Evolutionary conservation across 768 basidiomycete species (phyloP).

Genomic region (Pulveroboletus ravenelii): DNA sequence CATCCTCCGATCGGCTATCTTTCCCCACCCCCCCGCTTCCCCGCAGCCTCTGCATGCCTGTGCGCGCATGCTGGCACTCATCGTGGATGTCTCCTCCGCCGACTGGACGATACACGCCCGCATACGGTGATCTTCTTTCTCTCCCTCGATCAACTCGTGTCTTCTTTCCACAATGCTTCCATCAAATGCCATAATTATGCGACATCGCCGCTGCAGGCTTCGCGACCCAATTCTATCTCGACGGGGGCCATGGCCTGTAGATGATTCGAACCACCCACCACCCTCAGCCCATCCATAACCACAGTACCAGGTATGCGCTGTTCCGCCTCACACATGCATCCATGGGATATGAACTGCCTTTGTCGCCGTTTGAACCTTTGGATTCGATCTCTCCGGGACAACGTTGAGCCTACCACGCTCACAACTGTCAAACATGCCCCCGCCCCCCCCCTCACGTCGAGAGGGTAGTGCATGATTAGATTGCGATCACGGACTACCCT

Average conservation of each 20-base stretch:
- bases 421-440: background rate
- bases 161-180: conserved; percentile 24
- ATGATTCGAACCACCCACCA: conserved; percentile 3
- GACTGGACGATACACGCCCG: conserved; percentile 6
- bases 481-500: background rate
- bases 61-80: background rate
- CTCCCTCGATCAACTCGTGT: conserved; percentile 11
- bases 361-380: conserved; percentile 2
- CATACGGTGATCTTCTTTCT: conserved; percentile 4
- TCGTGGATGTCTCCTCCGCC: conserved; percentile 2
- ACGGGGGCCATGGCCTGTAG: conserved; percentile 9
- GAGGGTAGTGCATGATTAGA: background rate
- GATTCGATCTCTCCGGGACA: background rate
- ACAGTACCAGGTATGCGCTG: background rate
- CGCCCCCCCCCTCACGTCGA: background rate
- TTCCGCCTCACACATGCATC: background rate
- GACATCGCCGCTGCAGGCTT: conserved; percentile 14
- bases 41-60: conserved; percentile 9
- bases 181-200: conserved; percentile 17
- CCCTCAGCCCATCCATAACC: conserved; percentile 1
- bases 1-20: conserved; percentile 4
- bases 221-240: conserved; percentile 4
- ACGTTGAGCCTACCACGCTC: conserved; percentile 1
- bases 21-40: conserved; percentile 25
- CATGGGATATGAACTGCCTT: background rate